phyloP scores from a whole-genome alignment of 352 stramenopile genomes.

The Pythium sp. region DNA sequence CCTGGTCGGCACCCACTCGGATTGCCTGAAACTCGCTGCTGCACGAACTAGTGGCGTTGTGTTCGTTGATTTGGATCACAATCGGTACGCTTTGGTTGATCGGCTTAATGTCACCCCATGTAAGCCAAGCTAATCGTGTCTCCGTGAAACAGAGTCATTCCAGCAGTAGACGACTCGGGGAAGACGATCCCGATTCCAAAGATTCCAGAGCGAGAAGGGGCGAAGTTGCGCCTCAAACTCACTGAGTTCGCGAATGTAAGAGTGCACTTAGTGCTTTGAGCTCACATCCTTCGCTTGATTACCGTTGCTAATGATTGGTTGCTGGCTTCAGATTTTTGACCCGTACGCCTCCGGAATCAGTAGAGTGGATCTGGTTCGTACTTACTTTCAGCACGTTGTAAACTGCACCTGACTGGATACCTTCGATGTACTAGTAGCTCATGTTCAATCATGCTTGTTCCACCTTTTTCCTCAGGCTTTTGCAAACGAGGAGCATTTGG shows the following conservation, averaged over 20 bases:
- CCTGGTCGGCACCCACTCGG: slow-evolving; percentile 88
- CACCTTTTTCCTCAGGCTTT: slow-evolving; percentile 43
- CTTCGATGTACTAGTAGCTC: too few species aligned
- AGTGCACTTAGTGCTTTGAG: not conserved
- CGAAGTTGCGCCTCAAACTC: slow-evolving; percentile 63
- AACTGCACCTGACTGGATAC: too few species aligned
- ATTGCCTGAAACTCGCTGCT: slow-evolving; percentile 66
- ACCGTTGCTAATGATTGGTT: not conserved
- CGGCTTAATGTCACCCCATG: not conserved
- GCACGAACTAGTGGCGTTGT: slow-evolving; percentile 81
- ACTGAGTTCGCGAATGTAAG: slow-evolving; percentile 57
- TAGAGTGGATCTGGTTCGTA: slow-evolving; percentile 61
- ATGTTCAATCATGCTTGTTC: not conserved
- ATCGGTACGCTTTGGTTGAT: slow-evolving; percentile 40
- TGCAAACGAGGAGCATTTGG: slow-evolving; percentile 77
- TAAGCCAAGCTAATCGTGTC: not conserved
- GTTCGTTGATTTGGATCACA: slow-evolving; percentile 94
- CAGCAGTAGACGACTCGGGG: slow-evolving; percentile 65
- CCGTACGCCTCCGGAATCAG: slow-evolving; percentile 67
- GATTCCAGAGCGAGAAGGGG: slow-evolving; percentile 63
- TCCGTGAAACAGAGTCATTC: slow-evolving; percentile 49
- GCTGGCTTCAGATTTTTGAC: slow-evolving; percentile 64
- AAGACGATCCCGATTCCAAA: slow-evolving; percentile 63
- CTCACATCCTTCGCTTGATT: not conserved
- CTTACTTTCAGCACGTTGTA: not conserved